A percentile compares a stretch with the other conserved stretches of the same genome.
Evolutionary conservation across 805 yeast species (phyloP).

Genomic region (Candida parachauliodes): DNA sequence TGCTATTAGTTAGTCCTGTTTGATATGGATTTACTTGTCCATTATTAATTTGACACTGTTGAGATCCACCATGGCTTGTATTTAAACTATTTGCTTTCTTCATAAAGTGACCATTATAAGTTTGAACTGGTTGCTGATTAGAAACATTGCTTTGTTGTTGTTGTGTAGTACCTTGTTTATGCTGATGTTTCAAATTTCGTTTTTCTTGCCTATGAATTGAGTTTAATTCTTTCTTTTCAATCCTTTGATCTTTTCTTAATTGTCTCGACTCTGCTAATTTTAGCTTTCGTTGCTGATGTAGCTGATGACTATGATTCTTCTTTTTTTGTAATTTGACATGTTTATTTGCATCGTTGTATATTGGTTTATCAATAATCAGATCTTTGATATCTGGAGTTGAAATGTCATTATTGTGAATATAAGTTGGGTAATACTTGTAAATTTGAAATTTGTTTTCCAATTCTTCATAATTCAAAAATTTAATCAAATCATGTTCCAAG

Average conservation of each 20-base stretch:
- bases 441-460: constrained; percentile 31
- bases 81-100: constrained; percentile 4
- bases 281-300: constrained; percentile 8
- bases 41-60: neutral
- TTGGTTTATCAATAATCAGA: constrained; percentile 35
- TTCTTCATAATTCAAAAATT: constrained; percentile 30
- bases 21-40: constrained; percentile 8
- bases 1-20: neutral
- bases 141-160: constrained; percentile 8
- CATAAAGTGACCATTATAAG: constrained; percentile 5
- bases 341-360: constrained; percentile 36
- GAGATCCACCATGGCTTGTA: neutral
- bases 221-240: constrained; percentile 10
- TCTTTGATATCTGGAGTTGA: constrained; percentile 35
- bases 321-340: constrained; percentile 16
- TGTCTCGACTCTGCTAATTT: constrained; percentile 6
- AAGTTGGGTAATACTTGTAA: constrained; percentile 36
- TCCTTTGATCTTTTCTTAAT: constrained; percentile 8
- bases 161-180: constrained; percentile 7
- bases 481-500: constrained; percentile 17
- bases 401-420: constrained; percentile 33
- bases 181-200: neutral
- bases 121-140: constrained; percentile 4
- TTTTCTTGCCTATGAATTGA: constrained; percentile 2
- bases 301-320: no score